Conservation (phyloP, 208 protist genomes). For the Trypanosoma vivax region DNA sequence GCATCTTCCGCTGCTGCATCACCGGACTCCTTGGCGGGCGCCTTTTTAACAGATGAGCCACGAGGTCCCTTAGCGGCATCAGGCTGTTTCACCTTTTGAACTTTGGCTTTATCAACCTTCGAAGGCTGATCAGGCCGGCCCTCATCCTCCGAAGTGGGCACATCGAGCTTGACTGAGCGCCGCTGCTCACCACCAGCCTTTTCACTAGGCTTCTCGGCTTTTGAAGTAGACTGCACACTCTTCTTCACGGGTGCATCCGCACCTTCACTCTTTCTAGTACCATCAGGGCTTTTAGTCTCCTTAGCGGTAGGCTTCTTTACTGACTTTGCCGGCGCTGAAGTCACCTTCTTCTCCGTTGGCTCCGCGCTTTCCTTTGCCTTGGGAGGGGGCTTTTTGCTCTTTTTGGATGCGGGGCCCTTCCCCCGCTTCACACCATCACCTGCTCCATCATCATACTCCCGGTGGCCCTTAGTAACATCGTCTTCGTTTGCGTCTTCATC, state of each 20-base stretch:
- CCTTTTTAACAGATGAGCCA: too few species aligned
- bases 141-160: background rate
- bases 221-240: too few species aligned
- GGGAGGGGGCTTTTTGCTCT: conserved; percentile 6
- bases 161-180: background rate
- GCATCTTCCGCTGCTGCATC: too few species aligned
- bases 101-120: background rate
- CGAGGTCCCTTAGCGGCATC: too few species aligned
- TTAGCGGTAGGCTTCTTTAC: background rate
- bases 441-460: too few species aligned
- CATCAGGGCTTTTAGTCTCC: background rate
- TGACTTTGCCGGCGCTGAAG: conserved; percentile 3
- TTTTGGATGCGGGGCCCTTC: too few species aligned
- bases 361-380: conserved; percentile 12
- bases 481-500: too few species aligned
- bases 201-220: conserved; percentile 5
- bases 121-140: background rate
- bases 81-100: background rate
- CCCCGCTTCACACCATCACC: too few species aligned
- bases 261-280: background rate
- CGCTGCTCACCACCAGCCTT: background rate
- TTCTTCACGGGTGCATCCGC: too few species aligned
- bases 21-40: too few species aligned
- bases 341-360: conserved; percentile 5
- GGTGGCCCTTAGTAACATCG: too few species aligned